Conservation (phyloP, 352 stramenopile species). For the Phytopythium vexans region DNA sequence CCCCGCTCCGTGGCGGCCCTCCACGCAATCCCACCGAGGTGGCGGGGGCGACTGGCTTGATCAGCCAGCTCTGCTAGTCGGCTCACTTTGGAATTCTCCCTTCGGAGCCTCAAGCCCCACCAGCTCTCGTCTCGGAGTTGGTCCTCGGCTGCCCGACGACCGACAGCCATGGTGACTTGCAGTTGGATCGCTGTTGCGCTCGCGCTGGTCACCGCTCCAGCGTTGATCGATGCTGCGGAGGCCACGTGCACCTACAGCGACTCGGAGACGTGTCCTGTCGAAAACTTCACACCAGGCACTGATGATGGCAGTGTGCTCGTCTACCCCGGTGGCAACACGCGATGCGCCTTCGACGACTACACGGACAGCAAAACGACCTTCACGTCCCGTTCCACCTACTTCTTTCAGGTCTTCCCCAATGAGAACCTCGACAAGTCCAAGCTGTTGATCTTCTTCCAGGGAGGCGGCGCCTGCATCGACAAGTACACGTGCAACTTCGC, state of each 20-base stretch:
- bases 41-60: too few relatives aligned
- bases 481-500: conserved; percentile 52
- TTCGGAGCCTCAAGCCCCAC: too few relatives aligned
- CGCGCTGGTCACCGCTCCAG: neutral
- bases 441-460: conserved; percentile 62
- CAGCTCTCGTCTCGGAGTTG: too few relatives aligned
- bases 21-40: too few relatives aligned
- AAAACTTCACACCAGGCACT: conserved; percentile 19
- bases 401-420: conserved; percentile 53
- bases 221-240: conserved; percentile 12
- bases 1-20: too few relatives aligned
- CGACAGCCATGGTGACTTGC: conserved; percentile 1
- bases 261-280: conserved; percentile 23
- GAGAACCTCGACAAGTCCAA: conserved; percentile 41
- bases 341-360: conserved; percentile 49
- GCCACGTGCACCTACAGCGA: conserved; percentile 24
- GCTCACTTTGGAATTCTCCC: too few relatives aligned
- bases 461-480: conserved; percentile 53
- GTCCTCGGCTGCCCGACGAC: too few relatives aligned
- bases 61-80: too few relatives aligned
- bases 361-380: conserved; percentile 21
- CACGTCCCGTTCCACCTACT: too few relatives aligned
- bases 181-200: neutral
- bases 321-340: conserved; percentile 44
- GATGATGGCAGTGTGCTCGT: conserved; percentile 35